Evolutionary conservation across 2,329 filamentous ascomycete species (phyloP).

Genomic region (Fusarium metavorans): DNA sequence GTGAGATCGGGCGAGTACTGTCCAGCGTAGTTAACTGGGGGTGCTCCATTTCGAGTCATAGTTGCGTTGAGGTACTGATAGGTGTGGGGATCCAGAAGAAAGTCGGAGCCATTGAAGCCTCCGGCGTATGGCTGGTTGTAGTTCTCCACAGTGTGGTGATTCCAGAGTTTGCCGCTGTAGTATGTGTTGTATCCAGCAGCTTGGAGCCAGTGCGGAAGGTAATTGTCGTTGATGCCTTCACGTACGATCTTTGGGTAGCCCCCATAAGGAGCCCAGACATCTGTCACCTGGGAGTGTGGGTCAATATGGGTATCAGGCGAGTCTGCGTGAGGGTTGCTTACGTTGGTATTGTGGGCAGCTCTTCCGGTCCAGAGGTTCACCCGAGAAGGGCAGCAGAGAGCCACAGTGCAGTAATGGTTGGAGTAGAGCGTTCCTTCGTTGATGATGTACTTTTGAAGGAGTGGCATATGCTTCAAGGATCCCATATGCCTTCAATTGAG

Average conservation of each 20-base stretch:
- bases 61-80: background rate
- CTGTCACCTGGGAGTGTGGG: background rate
- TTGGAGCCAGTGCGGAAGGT: background rate
- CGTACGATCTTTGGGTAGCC: slow-evolving; percentile 1
- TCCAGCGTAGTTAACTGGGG: background rate
- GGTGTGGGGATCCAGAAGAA: background rate
- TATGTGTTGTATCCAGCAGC: background rate
- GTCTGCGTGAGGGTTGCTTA: no score
- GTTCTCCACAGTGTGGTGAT: background rate
- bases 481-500: background rate
- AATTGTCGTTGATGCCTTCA: background rate
- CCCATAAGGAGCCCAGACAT: background rate
- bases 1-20: background rate
- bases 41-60: background rate
- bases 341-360: background rate
- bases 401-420: background rate
- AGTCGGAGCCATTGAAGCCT: background rate
- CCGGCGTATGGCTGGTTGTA: background rate
- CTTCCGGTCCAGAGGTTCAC: background rate
- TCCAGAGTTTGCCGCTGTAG: background rate
- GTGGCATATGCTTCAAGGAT: background rate
- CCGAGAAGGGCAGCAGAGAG: background rate
- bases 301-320: background rate
- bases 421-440: background rate
- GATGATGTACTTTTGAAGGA: background rate